phyloP scores from a whole-genome alignment of 768 basidiomycete genomes.

The Candolleomyces aberdarensis region DNA sequence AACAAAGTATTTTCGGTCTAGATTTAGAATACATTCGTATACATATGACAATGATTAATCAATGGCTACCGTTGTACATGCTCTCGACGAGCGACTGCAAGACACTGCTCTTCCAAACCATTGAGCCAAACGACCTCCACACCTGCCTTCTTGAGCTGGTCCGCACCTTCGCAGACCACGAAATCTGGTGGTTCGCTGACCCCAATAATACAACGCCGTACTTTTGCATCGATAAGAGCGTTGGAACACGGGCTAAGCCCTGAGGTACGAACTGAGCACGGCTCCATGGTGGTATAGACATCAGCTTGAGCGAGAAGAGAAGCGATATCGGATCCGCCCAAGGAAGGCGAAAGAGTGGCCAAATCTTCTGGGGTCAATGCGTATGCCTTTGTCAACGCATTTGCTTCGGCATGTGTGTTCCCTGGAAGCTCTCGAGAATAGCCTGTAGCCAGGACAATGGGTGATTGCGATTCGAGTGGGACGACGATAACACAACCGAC shows the following conservation, averaged over 20 bases:
- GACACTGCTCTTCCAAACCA: conserved; percentile 76
- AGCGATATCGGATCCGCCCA: conserved; percentile 33
- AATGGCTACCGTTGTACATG: conserved; percentile 20
- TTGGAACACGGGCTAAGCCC: conserved; percentile 86
- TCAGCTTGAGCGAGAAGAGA: conserved; percentile 59
- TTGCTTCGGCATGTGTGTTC: conserved; percentile 97
- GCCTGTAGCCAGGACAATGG: conserved; percentile 69
- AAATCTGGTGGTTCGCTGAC: conserved; percentile 92
- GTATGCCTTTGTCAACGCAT: conserved; percentile 75
- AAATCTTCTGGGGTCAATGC: conserved; percentile 43
- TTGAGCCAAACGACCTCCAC: conserved; percentile 73
- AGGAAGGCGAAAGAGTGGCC: conserved; percentile 38
- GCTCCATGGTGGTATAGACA: conserved; percentile 95
- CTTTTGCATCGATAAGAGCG: conserved; percentile 66
- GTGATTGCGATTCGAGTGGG: conserved; percentile 35
- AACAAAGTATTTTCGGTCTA: conserved; percentile 14
- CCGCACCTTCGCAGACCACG: conserved; percentile 87
- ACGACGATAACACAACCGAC: conserved; percentile 82
- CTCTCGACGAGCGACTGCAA: conserved; percentile 71
- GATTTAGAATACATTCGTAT: conserved; percentile 1
- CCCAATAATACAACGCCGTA: conserved; percentile 82
- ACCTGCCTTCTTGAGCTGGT: conserved; percentile 64
- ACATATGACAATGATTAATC: not conserved
- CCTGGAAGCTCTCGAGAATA: conserved; percentile 90
- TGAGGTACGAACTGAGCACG: conserved; percentile 87